Conservation (phyloP, 2,329 filamentous ascomycete genomes). For the Botrytis porri region DNA sequence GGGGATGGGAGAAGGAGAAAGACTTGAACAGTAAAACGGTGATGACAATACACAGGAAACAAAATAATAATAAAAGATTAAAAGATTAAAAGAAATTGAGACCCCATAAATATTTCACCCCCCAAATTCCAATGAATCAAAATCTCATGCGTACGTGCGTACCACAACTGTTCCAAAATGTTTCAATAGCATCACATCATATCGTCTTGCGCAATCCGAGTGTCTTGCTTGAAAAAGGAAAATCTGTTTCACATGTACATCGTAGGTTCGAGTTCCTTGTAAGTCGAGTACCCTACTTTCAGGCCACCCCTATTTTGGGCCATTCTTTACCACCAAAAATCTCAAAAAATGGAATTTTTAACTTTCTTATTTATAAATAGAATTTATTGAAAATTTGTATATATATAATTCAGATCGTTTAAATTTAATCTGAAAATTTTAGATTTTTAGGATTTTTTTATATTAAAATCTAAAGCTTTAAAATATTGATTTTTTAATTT, state of each 20-base stretch:
- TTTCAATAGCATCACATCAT: background rate
- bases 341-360: no score
- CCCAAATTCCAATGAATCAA: background rate
- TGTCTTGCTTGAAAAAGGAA: background rate
- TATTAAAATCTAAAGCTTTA: no score
- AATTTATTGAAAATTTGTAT: no score
- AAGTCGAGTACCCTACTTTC: no score
- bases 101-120: background rate
- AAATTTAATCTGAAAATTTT: no score
- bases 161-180: background rate
- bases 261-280: no score
- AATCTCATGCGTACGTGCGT: background rate
- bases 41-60: background rate
- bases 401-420: no score
- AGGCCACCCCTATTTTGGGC: no score
- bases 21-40: background rate
- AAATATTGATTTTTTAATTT: no score
- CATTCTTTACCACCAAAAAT: no score
- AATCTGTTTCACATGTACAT: background rate
- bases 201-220: constrained; percentile 14
- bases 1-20: background rate
- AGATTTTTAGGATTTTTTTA: no score
- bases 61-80: background rate
- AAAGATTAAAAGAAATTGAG: background rate
- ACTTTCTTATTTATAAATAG: no score